A percentile compares a stretch with the other conserved stretches of the same genome.
Evolutionary conservation across 305 asterid genomes (phyloP).

Genomic region (Vinca major): DNA sequence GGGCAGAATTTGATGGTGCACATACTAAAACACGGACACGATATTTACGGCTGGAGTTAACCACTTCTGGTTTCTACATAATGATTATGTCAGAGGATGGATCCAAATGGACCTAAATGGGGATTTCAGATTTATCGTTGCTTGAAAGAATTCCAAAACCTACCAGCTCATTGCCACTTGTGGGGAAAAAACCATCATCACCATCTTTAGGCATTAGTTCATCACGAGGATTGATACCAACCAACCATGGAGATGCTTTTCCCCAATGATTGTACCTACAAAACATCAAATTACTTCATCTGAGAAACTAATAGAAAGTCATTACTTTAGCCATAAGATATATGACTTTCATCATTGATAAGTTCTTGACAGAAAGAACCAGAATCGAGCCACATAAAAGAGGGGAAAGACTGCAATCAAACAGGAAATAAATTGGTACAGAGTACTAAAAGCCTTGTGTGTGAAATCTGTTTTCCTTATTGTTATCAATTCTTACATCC

Average conservation of each 20-base stretch:
- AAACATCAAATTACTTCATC: constrained; percentile 13
- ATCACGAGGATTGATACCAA: constrained; percentile 78
- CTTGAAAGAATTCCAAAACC: constrained; percentile 18
- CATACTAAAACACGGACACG: constrained; percentile 94
- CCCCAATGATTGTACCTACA: constrained; percentile 74
- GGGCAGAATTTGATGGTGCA: constrained; percentile 99
- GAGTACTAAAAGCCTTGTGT: neutral
- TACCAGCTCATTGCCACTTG: constrained; percentile 92
- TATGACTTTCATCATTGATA: constrained; percentile 11
- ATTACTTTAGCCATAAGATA: neutral
- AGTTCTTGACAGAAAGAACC: neutral
- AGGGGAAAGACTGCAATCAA: neutral
- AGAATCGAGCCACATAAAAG: neutral
- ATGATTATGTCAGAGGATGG: constrained; percentile 18
- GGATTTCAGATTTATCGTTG: constrained; percentile 8
- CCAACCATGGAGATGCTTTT: constrained; percentile 92
- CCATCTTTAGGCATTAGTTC: constrained; percentile 80
- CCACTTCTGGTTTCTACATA: constrained; percentile 83
- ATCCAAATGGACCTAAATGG: neutral
- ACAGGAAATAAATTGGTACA: neutral
- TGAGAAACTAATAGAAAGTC: neutral
- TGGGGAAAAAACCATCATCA: constrained; percentile 92
- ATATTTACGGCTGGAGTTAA: constrained; percentile 80
- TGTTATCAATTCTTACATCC: neutral
- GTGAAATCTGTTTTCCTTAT: neutral